Evolutionary conservation across 768 basidiomycete genomes (phyloP), one percentile per base, ranked within the genome.

Genomic region (Agrocybe pediades): DNA sequence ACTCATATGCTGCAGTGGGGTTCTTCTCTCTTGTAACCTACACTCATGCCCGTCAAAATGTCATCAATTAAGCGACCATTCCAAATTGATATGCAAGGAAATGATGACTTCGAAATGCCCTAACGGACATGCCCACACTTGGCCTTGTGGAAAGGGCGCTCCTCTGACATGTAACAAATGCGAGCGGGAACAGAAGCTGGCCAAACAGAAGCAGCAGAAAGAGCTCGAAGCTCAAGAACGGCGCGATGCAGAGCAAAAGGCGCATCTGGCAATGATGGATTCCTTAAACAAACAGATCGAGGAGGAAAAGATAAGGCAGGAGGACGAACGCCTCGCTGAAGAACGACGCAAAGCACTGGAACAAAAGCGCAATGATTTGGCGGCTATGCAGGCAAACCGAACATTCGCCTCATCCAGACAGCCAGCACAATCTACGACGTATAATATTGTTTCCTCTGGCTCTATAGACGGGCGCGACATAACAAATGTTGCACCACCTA

Each of bases 1-100:
- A 9, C 26, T n/a, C 17, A 9, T 4, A 39, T 19, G 23, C 29
- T 48, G 41, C 29, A 88, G 87, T 56, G 79, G 77, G 17, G 65
- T 61, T 0, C 60, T 66, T 29, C 71, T 89, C 1, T 73, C 61
- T 7, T 88, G 86, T 57, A 73, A 74, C 0, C 13, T 77, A 9
- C 87, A 88, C 60, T 45, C 30, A 1, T 89, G 87, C 59, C 72
- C 79, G 1, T 83, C 76, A 0, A 86, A 76, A 63, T 89, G 87
- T 50, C 87, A 88, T 64, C 79, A 79, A 49, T 52, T 82, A 11
- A 62, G 56, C 43, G 80, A 81, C 56, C 78, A 87, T 64, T 77
- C 82, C 16, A 76, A 82, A 64, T 77, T 82, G 70, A 54, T 48
- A 1, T 88, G 87, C 66, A 55, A 66, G 21, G 62, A 68, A 7